Evolutionary conservation across 1,284 basidiomycete genomes (phyloP).

Genomic region (Heterobasidion occidentale): DNA sequence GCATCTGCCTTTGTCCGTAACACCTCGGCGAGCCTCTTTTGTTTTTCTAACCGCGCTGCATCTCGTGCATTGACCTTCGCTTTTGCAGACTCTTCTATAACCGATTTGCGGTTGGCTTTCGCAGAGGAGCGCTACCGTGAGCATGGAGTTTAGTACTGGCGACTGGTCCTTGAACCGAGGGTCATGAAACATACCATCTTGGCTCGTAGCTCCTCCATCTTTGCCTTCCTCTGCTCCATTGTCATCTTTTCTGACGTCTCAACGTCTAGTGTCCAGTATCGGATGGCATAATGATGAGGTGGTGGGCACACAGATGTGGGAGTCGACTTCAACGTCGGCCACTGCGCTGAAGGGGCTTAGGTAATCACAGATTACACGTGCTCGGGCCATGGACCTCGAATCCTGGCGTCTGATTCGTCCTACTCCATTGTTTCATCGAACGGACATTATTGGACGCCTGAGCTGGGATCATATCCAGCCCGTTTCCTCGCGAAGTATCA

Average conservation of each 20-base stretch:
- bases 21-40: constrained; percentile 84
- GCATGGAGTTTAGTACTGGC: too few relatives aligned
- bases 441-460: too few relatives aligned
- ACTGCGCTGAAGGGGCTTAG: too few relatives aligned
- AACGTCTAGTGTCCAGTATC: constrained; percentile 3
- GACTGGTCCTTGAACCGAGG: neutral
- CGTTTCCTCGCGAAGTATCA: too few relatives aligned
- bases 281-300: too few relatives aligned
- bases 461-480: too few relatives aligned
- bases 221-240: constrained; percentile 71
- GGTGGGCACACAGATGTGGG: too few relatives aligned
- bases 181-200: constrained; percentile 56
- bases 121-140: constrained; percentile 59
- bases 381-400: too few relatives aligned
- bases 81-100: constrained; percentile 77
- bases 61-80: constrained; percentile 72
- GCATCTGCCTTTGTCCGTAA: constrained; percentile 83
- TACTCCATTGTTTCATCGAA: too few relatives aligned
- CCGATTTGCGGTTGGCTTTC: constrained; percentile 74
- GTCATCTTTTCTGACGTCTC: constrained; percentile 25
- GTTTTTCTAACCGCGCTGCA: constrained; percentile 74
- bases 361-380: too few relatives aligned
- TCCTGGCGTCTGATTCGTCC: too few relatives aligned
- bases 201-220: constrained; percentile 66
- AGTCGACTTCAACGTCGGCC: too few relatives aligned